A percentile compares a stretch with the other conserved stretches of the same genome.
Conservation (phyloP, 1,284 basidiomycete genomes). For the Microbotryum silenes-acaulis region DNA sequence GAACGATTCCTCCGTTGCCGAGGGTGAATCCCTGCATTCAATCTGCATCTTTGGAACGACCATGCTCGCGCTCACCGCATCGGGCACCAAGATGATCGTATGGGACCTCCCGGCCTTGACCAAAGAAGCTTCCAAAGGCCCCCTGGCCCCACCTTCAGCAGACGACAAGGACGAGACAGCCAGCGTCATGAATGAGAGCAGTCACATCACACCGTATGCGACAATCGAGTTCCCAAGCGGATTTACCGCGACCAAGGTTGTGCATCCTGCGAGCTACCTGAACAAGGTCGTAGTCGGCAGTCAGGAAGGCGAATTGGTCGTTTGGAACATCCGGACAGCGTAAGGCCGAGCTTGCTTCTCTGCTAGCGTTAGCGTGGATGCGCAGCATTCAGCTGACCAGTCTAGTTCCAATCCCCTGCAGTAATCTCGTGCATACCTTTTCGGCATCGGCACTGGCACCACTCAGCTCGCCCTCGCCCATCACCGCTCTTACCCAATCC, state of each 20-base stretch:
- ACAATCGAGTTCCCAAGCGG: constrained; percentile 64
- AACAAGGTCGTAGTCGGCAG: constrained; percentile 90
- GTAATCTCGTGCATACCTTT: constrained; percentile 47
- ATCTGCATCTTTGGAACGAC: constrained; percentile 66
- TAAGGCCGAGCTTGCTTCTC: constrained; percentile 44
- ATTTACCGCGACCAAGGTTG: constrained; percentile 72
- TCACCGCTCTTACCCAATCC: constrained; percentile 77
- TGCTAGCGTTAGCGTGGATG: too few relatives aligned
- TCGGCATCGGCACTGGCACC: constrained; percentile 25
- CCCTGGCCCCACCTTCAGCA: constrained; percentile 48
- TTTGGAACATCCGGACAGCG: constrained; percentile 91
- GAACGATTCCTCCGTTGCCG: constrained; percentile 40
- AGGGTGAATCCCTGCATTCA: constrained; percentile 43
- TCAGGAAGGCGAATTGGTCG: constrained; percentile 68
- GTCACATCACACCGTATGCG: constrained; percentile 44
- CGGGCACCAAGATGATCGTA: constrained; percentile 67
- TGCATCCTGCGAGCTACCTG: constrained; percentile 93
- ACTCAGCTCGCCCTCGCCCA: constrained; percentile 44
- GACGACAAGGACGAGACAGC: constrained; percentile 43
- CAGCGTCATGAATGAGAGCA: not conserved
- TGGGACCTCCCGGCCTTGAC: constrained; percentile 53
- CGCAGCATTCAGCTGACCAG: too few relatives aligned
- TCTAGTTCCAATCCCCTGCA: constrained; percentile 23
- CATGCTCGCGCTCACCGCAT: constrained; percentile 62
- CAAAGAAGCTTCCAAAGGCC: constrained; percentile 23